Evolutionary conservation across 1,284 basidiomycete species (phyloP).

Genomic region (Phlebopus sp.): DNA sequence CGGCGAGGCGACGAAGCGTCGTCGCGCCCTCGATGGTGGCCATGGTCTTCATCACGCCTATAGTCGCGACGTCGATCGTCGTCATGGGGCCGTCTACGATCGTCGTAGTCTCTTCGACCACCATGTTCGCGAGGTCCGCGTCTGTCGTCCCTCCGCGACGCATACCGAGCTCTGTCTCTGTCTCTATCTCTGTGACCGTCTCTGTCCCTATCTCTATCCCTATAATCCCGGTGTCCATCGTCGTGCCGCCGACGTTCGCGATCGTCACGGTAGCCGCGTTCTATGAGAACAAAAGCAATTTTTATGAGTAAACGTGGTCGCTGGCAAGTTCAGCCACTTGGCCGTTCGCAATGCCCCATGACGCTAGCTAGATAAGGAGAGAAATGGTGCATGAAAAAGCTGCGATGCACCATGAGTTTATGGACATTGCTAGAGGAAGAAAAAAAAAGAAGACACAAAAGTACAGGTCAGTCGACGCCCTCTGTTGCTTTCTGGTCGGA

Average conservation of each 20-base stretch:
- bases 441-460: constrained; percentile 14
- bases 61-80: constrained; percentile 45
- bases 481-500: constrained; percentile 32
- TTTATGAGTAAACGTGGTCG: constrained; percentile 50
- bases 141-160: constrained; percentile 41
- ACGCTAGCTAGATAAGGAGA: constrained; percentile 60
- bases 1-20: constrained; percentile 38
- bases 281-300: constrained; percentile 43
- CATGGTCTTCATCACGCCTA: constrained; percentile 47
- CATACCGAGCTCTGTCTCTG: constrained; percentile 38
- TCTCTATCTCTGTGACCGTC: constrained; percentile 41
- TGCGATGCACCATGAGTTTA: constrained; percentile 63
- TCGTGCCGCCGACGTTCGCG: constrained; percentile 53
- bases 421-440: constrained; percentile 28
- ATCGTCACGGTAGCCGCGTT: constrained; percentile 53
- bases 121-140: constrained; percentile 36
- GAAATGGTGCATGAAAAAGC: constrained; percentile 52
- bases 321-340: constrained; percentile 34
- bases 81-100: constrained; percentile 42
- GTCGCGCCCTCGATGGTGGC: constrained; percentile 36
- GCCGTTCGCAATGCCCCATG: constrained; percentile 36
- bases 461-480: constrained; percentile 30
- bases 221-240: constrained; percentile 44
- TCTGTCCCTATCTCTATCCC: constrained; percentile 45
- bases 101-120: constrained; percentile 43